These are phyloP conservation scores for Anacardium occidentale DNA, from an alignment of 345 rosid genomes.

Conservation along the genomic window DNA sequence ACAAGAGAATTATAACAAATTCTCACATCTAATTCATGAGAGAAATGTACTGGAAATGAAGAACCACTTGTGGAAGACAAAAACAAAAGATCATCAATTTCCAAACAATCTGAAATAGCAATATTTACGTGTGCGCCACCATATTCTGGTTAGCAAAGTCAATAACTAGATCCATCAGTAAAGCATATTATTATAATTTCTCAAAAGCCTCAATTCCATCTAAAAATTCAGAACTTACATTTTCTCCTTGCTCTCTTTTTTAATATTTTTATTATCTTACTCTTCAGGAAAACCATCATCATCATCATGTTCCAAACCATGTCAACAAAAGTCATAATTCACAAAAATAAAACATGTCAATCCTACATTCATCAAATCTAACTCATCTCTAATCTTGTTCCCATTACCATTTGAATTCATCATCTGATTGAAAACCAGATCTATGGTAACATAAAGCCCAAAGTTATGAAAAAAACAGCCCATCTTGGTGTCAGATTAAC, in stretches of 20 bases:
- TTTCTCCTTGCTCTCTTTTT: neutral
- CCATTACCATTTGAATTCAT: neutral
- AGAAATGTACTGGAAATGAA: neutral
- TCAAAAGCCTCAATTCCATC: neutral
- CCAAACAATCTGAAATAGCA: neutral
- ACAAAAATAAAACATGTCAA: neutral
- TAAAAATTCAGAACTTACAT: neutral
- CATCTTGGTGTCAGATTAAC: too few species aligned
- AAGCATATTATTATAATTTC: neutral
- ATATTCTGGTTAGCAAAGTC: neutral
- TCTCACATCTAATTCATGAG: neutral
- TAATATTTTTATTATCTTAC: neutral
- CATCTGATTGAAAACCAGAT: neutral
- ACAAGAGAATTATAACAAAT: neutral
- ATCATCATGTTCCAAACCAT: neutral
- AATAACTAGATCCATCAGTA: neutral
- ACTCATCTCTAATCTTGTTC: neutral
- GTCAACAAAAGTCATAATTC: neutral
- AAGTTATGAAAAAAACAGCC: neutral
- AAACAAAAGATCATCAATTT: neutral
- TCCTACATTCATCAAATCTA: neutral
- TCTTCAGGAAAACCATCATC: neutral
- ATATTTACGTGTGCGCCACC: neutral
- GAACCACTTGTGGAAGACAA: neutral
- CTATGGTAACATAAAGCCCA: neutral